These are phyloP conservation scores for Apophysomyces elegans DNA, from an alignment of 371 early-diverging fungal species.

Conservation along the genomic window DNA sequence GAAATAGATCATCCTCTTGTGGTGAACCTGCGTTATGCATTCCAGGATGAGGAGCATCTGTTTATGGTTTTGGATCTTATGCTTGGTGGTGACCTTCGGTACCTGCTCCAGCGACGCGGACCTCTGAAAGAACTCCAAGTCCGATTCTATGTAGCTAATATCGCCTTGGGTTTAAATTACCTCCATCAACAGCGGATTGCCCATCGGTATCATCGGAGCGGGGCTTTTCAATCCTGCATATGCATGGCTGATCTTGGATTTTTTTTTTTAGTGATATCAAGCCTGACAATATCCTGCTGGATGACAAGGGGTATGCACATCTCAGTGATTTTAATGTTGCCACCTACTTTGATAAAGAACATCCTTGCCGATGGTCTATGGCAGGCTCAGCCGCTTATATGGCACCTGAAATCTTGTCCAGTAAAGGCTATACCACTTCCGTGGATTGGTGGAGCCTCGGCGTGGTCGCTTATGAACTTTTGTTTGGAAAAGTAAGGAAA, in stretches of 20 bases:
- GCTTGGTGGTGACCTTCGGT: slow-evolving; percentile 90
- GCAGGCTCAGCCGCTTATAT: slow-evolving; percentile 83
- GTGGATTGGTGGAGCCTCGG: slow-evolving; percentile 95
- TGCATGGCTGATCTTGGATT: slow-evolving; percentile 5
- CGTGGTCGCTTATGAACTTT: slow-evolving; percentile 79
- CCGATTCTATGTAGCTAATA: slow-evolving; percentile 81
- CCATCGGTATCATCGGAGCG: slow-evolving; percentile 49
- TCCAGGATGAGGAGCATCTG: slow-evolving; percentile 82
- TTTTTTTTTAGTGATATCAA: slow-evolving; percentile 75
- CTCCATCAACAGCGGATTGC: slow-evolving; percentile 70
- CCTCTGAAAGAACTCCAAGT: slow-evolving; percentile 73
- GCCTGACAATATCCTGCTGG: slow-evolving; percentile 93
- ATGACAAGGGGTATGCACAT: slow-evolving; percentile 85
- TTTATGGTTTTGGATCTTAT: slow-evolving; percentile 85
- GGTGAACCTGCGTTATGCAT: slow-evolving; percentile 79
- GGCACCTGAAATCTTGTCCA: slow-evolving; percentile 79
- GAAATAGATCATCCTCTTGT: slow-evolving; percentile 54
- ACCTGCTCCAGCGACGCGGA: slow-evolving; percentile 70
- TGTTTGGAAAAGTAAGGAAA: slow-evolving; percentile 62
- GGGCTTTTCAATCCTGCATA: background rate
- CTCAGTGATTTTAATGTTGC: slow-evolving; percentile 93
- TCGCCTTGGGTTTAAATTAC: slow-evolving; percentile 70
- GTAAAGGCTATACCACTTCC: slow-evolving; percentile 70
- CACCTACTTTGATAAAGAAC: slow-evolving; percentile 56
- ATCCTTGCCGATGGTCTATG: slow-evolving; percentile 63